phyloP scores from a whole-genome alignment of 768 basidiomycete species.

The Cyathus striatus region DNA sequence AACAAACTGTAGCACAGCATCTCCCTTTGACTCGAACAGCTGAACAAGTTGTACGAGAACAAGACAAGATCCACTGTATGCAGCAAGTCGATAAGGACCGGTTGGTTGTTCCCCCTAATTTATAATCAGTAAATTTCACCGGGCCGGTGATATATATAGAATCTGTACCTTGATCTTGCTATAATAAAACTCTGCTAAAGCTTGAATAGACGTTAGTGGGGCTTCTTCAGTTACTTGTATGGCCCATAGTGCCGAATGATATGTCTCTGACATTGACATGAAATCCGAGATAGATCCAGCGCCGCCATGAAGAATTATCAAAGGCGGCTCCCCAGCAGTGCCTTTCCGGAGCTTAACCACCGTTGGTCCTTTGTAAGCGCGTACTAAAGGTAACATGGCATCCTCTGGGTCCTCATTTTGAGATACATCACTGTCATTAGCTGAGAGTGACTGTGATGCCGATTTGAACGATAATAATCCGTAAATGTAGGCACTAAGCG shows the following conservation, averaged over 20 bases:
- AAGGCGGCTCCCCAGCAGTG: conserved; percentile 3
- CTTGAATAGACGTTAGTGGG: conserved; percentile 4
- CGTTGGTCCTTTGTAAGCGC: not conserved
- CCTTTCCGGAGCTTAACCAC: conserved; percentile 3
- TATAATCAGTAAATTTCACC: no score
- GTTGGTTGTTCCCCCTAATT: no score
- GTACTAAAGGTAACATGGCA: not conserved
- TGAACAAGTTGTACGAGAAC: no score
- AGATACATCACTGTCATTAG: no score
- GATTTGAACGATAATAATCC: not conserved
- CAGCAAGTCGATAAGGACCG: no score
- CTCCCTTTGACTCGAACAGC: no score
- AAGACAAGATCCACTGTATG: no score
- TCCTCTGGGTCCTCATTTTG: no score
- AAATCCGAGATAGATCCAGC: not conserved
- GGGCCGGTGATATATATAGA: no score
- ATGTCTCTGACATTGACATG: not conserved
- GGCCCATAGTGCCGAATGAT: conserved; percentile 9
- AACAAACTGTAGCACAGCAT: no score
- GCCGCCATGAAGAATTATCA: conserved; percentile 4
- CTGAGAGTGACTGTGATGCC: not conserved
- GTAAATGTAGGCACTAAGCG: not conserved
- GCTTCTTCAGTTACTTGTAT: conserved; percentile 10
- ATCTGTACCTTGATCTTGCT: conserved; percentile 1
- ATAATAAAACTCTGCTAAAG: conserved; percentile 6